Base-by-base conservation (phyloP, 768 basidiomycete genomes). In the Steccherinum ochraceum region DNA sequence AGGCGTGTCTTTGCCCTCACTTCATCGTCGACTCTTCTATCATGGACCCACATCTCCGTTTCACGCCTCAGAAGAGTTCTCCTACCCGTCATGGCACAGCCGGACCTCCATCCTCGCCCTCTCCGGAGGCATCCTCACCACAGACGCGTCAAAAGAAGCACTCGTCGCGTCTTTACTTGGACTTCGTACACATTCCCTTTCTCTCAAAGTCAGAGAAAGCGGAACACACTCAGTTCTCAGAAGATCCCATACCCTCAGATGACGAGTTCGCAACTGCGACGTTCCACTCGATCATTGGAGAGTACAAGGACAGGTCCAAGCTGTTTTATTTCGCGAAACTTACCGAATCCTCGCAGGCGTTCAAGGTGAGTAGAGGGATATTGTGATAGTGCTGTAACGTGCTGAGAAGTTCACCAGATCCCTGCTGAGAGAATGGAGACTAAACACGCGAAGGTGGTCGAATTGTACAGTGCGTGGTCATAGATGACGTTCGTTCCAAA, bases 291-390 rank as follows among this genome's bases (percentile, higher is more conserved):
- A 70, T 89, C 23, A 74, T 87, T 52, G 84, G 84, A 5, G 81
- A 86, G 61, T 74, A 76, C 53, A 48, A 56, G 11, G 65, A 73
- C 3, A 65, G 60, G 5, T 59, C 56, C 19, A 60, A 64, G n/a
- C 60, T 69, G 16, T 84, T 73, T 59, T 87, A 81, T 61, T 89
- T 76, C 65, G 86, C 80, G 40, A 74, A 78, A 27, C 77, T 74
- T 55, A n/a, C n/a, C n/a, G n/a, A n/a, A n/a, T n/a, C n/a, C n/a
- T n/a, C n/a, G n/a, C n/a, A n/a, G n/a, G n/a, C n/a, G n/a, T n/a
- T n/a, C n/a, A n/a, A n/a, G n/a, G n/a, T n/a, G n/a, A n/a, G n/a
- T n/a, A n/a, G n/a, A 64, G 68, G 42, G 35, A 39, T 11, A n/a
- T 11, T 39, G 35, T n/a, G 11, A n/a, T 39, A 75, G 75, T 44